Evolutionary conservation across 495 filamentous ascomycete species (phyloP).

Genomic region (Xylaria sp.): DNA sequence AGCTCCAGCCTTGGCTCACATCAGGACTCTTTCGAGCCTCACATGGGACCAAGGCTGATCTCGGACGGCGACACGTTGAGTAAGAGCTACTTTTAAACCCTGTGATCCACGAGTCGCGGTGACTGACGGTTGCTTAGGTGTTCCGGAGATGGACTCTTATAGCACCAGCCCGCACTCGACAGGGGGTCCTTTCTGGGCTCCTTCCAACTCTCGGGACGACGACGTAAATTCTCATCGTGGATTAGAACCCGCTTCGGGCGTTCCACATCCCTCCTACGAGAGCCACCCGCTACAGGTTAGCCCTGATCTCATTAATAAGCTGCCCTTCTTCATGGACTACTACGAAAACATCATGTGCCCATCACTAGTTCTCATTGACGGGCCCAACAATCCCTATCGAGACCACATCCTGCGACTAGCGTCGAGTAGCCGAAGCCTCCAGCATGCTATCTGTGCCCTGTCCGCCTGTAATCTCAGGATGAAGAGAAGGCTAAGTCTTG

Average conservation of each 20-base stretch:
- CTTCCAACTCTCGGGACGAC: conserved; percentile 49
- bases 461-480: conserved; percentile 81
- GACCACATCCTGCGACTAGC: conserved; percentile 83
- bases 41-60: conserved; percentile 52
- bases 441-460: conserved; percentile 91
- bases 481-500: conserved; percentile 62
- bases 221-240: conserved; percentile 45
- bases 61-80: conserved; percentile 55
- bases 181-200: conserved; percentile 48
- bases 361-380: conserved; percentile 89
- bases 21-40: conserved; percentile 52
- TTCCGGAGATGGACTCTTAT: conserved; percentile 55
- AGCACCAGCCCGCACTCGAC: conserved; percentile 53
- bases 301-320: conserved; percentile 61
- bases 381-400: conserved; percentile 82
- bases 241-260: conserved; percentile 34
- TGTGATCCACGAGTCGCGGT: conserved; percentile 34
- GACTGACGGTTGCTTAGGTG: conserved; percentile 47
- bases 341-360: conserved; percentile 91
- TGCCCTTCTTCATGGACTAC: conserved; percentile 73
- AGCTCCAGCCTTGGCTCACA: conserved; percentile 56
- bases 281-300: conserved; percentile 49
- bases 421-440: conserved; percentile 77
- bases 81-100: conserved; percentile 43
- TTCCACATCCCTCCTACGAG: conserved; percentile 40